These are phyloP conservation scores for Cladophialophora immunda DNA, from an alignment of 2,329 filamentous ascomycete genomes.

Conservation along the genomic window DNA sequence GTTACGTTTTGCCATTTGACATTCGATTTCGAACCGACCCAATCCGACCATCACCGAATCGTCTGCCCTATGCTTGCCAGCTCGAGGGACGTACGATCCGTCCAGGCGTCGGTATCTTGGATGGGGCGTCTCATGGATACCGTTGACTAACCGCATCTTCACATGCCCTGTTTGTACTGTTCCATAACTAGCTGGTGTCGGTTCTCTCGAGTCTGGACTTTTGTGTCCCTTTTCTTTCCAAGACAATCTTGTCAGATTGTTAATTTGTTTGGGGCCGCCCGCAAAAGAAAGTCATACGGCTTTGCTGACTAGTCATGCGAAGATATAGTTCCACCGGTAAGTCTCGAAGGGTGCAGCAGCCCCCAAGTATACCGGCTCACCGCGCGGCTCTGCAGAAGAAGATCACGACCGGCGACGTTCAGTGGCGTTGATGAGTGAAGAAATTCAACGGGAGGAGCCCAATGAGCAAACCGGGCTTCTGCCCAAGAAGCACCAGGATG, in stretches of 20 bases:
- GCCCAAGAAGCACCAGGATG: conserved; percentile 43
- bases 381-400: conserved; percentile 14
- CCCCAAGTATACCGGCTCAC: conserved; percentile 2
- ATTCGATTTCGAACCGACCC: neutral
- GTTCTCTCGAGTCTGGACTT: neutral
- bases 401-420: conserved; percentile 27
- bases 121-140: neutral
- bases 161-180: neutral
- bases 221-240: neutral
- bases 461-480: conserved; percentile 56
- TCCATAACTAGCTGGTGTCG: neutral
- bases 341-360: neutral
- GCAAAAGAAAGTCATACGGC: neutral
- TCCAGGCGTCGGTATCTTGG: neutral
- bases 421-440: conserved; percentile 22
- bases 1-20: conserved; percentile 5
- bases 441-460: conserved; percentile 40
- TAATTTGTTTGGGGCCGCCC: neutral
- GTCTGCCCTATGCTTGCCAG: neutral
- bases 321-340: conserved; percentile 33
- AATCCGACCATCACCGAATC: neutral
- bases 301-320: conserved; percentile 17
- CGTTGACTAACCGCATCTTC: neutral
- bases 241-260: neutral
- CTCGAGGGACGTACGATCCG: neutral